phyloP scores from a whole-genome alignment of 768 basidiomycete genomes.

The Suillus tomentosus region DNA sequence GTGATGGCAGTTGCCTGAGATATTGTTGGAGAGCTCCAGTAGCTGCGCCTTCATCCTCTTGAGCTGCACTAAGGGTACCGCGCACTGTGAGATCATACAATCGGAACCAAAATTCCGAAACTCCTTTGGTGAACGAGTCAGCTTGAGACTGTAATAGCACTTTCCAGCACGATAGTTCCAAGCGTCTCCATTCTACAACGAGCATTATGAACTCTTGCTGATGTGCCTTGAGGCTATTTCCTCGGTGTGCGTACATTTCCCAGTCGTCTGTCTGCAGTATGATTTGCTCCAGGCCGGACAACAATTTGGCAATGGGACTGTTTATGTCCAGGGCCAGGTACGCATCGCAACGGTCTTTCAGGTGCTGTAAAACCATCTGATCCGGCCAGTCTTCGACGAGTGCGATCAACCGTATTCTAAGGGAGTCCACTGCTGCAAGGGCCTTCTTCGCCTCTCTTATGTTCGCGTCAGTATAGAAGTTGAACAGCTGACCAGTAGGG shows the following conservation, averaged over 20 bases:
- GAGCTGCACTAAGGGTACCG: conserved; percentile 54
- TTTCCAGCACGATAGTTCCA: conserved; percentile 90
- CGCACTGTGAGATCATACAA: conserved; percentile 79
- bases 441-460: conserved; percentile 68
- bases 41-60: conserved; percentile 37
- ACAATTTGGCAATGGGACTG: conserved; percentile 78
- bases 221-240: conserved; percentile 72
- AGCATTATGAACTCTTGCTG: conserved; percentile 67
- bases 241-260: conserved; percentile 94
- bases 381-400: conserved; percentile 90
- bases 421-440: conserved; percentile 46
- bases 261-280: conserved; percentile 90
- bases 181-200: conserved; percentile 87
- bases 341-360: conserved; percentile 67
- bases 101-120: conserved; percentile 87
- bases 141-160: conserved; percentile 74
- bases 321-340: conserved; percentile 62
- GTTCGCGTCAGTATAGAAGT: conserved; percentile 86
- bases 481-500: conserved; percentile 39
- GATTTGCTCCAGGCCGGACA: conserved; percentile 83
- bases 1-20: conserved; percentile 65
- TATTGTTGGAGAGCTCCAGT: conserved; percentile 47
- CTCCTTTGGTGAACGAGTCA: conserved; percentile 41
- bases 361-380: conserved; percentile 93
- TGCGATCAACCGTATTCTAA: conserved; percentile 52